phyloP scores from a whole-genome alignment of 202 grass and related monocot species.

The Brachypodium distachyon region DNA sequence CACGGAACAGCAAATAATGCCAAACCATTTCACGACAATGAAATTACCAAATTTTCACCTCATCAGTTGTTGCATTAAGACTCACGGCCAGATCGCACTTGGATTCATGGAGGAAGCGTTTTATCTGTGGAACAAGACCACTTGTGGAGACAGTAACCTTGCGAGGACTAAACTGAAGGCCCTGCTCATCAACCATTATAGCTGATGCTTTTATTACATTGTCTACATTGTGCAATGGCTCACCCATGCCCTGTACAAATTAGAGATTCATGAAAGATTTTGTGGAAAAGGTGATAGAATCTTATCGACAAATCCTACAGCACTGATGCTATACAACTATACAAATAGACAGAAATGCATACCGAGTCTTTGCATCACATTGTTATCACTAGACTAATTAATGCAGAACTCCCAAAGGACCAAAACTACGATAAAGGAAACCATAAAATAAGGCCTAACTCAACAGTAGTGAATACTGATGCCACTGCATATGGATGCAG shows the following conservation, averaged over 20 bases:
- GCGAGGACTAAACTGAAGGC: slow-evolving; percentile 88
- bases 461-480: background rate
- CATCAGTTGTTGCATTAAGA: slow-evolving; percentile 96
- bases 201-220: slow-evolving; percentile 69
- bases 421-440: slow-evolving; percentile 4
- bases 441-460: background rate
- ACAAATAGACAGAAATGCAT: background rate
- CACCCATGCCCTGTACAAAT: slow-evolving; percentile 77
- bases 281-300: background rate
- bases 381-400: background rate
- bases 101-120: slow-evolving; percentile 71
- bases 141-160: slow-evolving; percentile 91
- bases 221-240: slow-evolving; percentile 90
- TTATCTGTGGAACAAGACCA: slow-evolving; percentile 84
- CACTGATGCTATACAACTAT: background rate
- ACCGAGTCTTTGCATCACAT: background rate
- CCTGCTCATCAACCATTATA: slow-evolving; percentile 94
- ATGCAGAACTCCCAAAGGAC: background rate
- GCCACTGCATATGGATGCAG: slow-evolving; percentile 1
- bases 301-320: background rate
- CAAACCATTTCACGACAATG: background rate
- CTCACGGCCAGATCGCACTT: slow-evolving; percentile 74
- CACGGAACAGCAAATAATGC: background rate
- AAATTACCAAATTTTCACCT: slow-evolving; percentile 35
- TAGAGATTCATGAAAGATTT: background rate